Percentiles rank a stretch among this genome's conserved stretches.
phyloP scores from a whole-genome alignment of 2,329 filamentous ascomycete species.

The Cladophialophora yegresii region DNA sequence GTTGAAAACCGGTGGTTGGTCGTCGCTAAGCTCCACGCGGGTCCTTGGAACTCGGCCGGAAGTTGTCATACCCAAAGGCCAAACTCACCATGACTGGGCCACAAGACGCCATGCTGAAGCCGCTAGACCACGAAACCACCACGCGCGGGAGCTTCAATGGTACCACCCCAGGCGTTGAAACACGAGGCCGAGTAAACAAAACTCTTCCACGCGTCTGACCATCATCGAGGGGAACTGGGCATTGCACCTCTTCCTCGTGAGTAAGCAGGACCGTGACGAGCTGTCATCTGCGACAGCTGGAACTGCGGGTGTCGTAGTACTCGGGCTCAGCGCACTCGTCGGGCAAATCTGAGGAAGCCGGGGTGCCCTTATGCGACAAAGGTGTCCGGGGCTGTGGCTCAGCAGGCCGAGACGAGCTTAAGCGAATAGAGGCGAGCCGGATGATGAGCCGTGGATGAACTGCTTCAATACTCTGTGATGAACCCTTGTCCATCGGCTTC shows the following conservation, averaged over 20 bases:
- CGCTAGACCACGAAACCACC: conserved; percentile 10
- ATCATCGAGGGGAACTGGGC: not conserved
- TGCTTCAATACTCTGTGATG: not conserved
- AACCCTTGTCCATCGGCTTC: conserved; percentile 7
- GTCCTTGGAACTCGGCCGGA: conserved; percentile 13
- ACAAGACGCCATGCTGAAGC: conserved; percentile 5
- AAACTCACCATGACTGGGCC: conserved; percentile 8
- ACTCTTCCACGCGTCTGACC: not conserved
- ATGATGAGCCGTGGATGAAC: conserved; percentile 7
- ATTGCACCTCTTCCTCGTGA: not conserved
- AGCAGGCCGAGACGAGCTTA: conserved; percentile 4
- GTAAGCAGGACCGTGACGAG: not conserved
- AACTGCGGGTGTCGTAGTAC: not conserved
- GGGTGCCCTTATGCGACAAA: not conserved
- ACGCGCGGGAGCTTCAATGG: conserved; percentile 1
- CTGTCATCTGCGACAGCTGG: not conserved
- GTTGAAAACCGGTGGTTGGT: conserved; percentile 19
- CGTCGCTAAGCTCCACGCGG: conserved; percentile 13
- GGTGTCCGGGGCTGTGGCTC: conserved; percentile 4
- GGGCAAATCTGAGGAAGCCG: not conserved
- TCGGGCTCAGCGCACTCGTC: not conserved
- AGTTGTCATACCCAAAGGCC: conserved; percentile 17
- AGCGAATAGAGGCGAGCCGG: conserved; percentile 22
- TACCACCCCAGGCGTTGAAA: conserved; percentile 7
- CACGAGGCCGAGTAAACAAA: conserved; percentile 12